phyloP scores from a whole-genome alignment of 352 stramenopile species.

The Pythium rhizo-oryzae region DNA sequence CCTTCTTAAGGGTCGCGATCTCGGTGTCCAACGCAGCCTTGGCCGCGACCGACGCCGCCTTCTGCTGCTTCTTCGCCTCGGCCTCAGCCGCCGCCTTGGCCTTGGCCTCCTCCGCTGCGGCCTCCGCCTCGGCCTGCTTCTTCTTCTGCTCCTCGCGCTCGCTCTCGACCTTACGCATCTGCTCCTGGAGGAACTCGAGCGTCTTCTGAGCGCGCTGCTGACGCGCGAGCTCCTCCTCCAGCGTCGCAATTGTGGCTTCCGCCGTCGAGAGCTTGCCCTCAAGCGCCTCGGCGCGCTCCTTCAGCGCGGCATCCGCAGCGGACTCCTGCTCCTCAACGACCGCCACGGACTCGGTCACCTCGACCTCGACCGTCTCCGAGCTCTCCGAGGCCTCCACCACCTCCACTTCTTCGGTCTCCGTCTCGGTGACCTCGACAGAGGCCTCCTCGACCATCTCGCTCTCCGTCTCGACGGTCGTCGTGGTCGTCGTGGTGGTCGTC shows the following conservation, averaged over 20 bases:
- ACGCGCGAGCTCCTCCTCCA: constrained; percentile 29
- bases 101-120: constrained; percentile 13
- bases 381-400: background rate
- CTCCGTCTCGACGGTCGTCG: constrained; percentile 17
- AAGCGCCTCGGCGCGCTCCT: constrained; percentile 36
- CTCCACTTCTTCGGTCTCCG: constrained; percentile 20
- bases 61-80: constrained; percentile 24
- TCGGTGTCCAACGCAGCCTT: constrained; percentile 15
- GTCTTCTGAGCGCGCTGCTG: constrained; percentile 16
- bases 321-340: constrained; percentile 16
- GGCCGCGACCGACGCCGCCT: constrained; percentile 4
- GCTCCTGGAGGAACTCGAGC: constrained; percentile 24
- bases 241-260: constrained; percentile 26
- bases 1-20: constrained; percentile 22
- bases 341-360: constrained; percentile 9
- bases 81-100: constrained; percentile 16
- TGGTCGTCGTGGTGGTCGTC: constrained; percentile 34
- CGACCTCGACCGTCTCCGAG: background rate
- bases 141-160: constrained; percentile 24
- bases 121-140: constrained; percentile 17
- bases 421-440: background rate
- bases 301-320: constrained; percentile 14
- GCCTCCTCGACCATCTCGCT: constrained; percentile 24
- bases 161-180: constrained; percentile 19
- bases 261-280: constrained; percentile 33